Evolutionary conservation across 352 stramenopile genomes (phyloP).

Genomic region (Globisporangium lucens): DNA sequence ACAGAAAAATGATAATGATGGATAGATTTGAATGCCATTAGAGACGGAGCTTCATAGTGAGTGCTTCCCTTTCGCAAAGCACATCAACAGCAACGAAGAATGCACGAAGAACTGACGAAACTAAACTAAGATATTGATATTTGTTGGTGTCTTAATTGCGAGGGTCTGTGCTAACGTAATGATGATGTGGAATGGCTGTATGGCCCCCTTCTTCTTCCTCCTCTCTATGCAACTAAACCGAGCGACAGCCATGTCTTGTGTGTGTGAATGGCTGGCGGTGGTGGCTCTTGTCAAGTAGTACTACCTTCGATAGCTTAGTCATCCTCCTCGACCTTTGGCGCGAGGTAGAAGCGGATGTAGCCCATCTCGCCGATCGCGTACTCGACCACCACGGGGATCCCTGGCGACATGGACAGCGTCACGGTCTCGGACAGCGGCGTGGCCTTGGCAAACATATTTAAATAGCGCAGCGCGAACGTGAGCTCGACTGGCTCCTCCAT

Average conservation of each 20-base stretch:
- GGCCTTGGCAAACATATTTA: slow-evolving; percentile 99
- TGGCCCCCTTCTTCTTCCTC: neutral
- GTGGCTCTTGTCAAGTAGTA: slow-evolving; percentile 1
- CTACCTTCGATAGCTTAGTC: slow-evolving; percentile 47
- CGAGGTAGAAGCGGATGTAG: slow-evolving; percentile 99
- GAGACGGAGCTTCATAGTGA: too few species aligned
- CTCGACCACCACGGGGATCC: slow-evolving; percentile 98
- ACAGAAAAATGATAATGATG: neutral
- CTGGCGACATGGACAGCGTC: slow-evolving; percentile 96
- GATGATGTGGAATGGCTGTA: neutral
- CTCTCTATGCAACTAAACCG: slow-evolving; percentile 8
- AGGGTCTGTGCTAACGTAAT: slow-evolving; percentile 1
- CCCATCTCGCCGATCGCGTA: slow-evolving; percentile 98
- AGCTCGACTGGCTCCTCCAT: slow-evolving; percentile 99
- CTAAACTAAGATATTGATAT: slow-evolving; percentile 2
- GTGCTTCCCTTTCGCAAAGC: neutral
- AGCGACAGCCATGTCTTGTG: neutral
- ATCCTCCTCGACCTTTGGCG: slow-evolving; percentile 99
- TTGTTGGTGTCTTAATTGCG: neutral
- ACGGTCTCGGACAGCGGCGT: slow-evolving; percentile 94
- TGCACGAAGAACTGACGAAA: neutral
- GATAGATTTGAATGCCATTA: neutral
- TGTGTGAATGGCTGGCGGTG: neutral
- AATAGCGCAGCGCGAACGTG: slow-evolving; percentile 98
- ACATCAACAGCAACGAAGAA: neutral